Base-by-base conservation (phyloP, 2,329 filamentous ascomycete genomes). In the Clonostachys byssicola region DNA sequence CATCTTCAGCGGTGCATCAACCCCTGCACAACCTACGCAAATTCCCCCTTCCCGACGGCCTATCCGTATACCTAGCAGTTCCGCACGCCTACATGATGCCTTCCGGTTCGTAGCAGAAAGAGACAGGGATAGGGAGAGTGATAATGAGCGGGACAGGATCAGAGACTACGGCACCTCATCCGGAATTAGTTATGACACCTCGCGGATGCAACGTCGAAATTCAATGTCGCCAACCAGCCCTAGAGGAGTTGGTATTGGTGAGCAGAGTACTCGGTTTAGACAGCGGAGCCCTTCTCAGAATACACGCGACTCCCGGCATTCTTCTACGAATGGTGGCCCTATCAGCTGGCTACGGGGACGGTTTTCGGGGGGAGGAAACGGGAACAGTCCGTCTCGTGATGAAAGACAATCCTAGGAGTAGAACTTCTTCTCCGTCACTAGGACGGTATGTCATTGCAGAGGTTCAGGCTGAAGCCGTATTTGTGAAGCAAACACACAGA, bases 341-440 rank as follows among this genome's bases (percentile, higher is more conserved):
- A 52, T 75, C 2, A 60, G 62, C 48, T 76, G 73, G 73, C 54
- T 77, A 17, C 66, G 73, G 42, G 68, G 68, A 40, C 65, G 64
- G 38, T 72, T 75, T 34, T 47, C 55, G 1, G 53, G 62, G 6
- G 50, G 54, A n/a, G 57, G 60, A 47, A 55, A 58, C 14, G 51
- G 52, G 7, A 54, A 56, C 36, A 58, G 61, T 23, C 53, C 60
- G 13, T 55, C 57, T 30, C 58, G 63, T 17, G 61, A 63, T 20
- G 57, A 56, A 48, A 54, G 56, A 43, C 59, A 57, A 41, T 51
- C 55, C 43, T 64, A 62, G 58, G 49, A 45, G 47, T 16, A 34
- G 20, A 16, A 16, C 23, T 16, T 34, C 23, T 43, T 23, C 23
- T 16, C 41, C 33, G 16, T 12, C 33, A 43, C 20, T 16, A 5